These are phyloP conservation scores for Carex kokanica DNA, from an alignment of 176 grass and related monocot species.

Conservation along the genomic window DNA sequence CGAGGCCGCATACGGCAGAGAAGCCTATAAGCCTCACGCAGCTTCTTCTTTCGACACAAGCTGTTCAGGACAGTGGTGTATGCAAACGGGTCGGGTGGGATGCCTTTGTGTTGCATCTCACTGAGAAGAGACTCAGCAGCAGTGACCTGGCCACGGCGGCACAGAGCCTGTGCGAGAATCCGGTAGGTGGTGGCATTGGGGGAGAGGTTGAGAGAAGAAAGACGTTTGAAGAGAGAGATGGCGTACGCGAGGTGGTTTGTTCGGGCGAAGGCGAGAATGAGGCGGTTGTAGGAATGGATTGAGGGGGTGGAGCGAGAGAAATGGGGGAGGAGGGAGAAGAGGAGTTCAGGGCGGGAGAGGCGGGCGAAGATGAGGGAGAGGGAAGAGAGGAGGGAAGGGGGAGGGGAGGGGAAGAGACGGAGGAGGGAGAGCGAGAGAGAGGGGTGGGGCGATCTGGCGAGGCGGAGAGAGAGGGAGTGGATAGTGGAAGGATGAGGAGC, in stretches of 20 bases:
- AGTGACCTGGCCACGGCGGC: slow-evolving; percentile 55
- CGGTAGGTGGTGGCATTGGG: slow-evolving; percentile 60
- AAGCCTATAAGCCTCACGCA: slow-evolving; percentile 64
- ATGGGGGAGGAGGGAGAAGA: slow-evolving; percentile 40
- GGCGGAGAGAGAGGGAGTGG: slow-evolving; percentile 42
- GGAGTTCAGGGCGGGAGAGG: slow-evolving; percentile 44
- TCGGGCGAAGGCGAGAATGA: slow-evolving; percentile 62
- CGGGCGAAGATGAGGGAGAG: slow-evolving; percentile 48
- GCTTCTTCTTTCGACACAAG: slow-evolving; percentile 68
- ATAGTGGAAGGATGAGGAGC: slow-evolving; percentile 38
- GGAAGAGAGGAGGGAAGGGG: slow-evolving; percentile 41
- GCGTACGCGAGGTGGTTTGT: slow-evolving; percentile 47
- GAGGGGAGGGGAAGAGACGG: slow-evolving; percentile 38
- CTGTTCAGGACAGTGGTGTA: slow-evolving; percentile 66
- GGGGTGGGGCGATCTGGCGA: slow-evolving; percentile 46
- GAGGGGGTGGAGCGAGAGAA: slow-evolving; percentile 38
- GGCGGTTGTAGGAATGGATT: slow-evolving; percentile 61
- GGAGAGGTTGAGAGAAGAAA: slow-evolving; percentile 42
- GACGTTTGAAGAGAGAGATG: slow-evolving; percentile 55
- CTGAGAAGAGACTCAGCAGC: slow-evolving; percentile 54
- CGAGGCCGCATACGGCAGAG: slow-evolving; percentile 73
- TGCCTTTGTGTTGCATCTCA: slow-evolving; percentile 79
- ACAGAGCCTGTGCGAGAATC: slow-evolving; percentile 50
- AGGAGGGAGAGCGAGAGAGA: slow-evolving; percentile 53
- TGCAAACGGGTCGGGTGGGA: slow-evolving; percentile 44